Base-by-base conservation (phyloP, 2,329 filamentous ascomycete genomes). In the Truncatella angustata region DNA sequence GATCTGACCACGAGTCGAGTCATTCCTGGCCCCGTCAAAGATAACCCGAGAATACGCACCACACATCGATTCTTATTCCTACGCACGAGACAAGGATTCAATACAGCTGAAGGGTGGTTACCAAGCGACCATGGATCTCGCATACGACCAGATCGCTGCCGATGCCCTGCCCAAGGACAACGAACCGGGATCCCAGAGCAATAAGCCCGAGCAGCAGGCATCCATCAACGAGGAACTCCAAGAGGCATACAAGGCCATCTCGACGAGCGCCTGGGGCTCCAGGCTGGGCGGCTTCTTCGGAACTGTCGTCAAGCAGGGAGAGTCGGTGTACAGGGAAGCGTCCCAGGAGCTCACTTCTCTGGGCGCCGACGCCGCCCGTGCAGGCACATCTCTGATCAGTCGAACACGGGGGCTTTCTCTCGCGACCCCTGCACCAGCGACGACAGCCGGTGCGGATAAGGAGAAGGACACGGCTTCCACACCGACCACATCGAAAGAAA, bases 111-210 rank as follows among this genome's bases (percentile, higher is more conserved):
- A n/a, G n/a, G n/a, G n/a, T n/a, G n/a, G n/a, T n/a, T n/a, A n/a
- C n/a, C n/a, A n/a, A n/a, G n/a, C 32, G 20, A 64, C 58, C 58
- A 97, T 99, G 94, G 94, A 99, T 82, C 80, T 95, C 66, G 92
- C 92, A 40, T 99, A 97, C 80, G 94, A 99, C 67, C 91, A 96
- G 71, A 96, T 97, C 64, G 86, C 91, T 68, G 91, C 96, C 75
- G 87, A 94, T 69, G 81, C 84, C 48, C 80, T 90, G 56, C 77
- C 82, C 35, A 80, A 84, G 62, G 77, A 85, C 52, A 66, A 76
- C 54, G 75, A 82, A 56, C 74, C 78, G 57, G 73, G 75, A 55
- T 57, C 59, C 54, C 66, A 75, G 45, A 66, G 73, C 20, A 70
- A 73, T 54, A 66, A 75, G 59, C 63, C 70, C 47, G 72, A 73